Evolutionary conservation across 1,284 basidiomycete species (phyloP), one percentile per base, ranked within the genome.

Genomic region (Marasmius tenuissimus): DNA sequence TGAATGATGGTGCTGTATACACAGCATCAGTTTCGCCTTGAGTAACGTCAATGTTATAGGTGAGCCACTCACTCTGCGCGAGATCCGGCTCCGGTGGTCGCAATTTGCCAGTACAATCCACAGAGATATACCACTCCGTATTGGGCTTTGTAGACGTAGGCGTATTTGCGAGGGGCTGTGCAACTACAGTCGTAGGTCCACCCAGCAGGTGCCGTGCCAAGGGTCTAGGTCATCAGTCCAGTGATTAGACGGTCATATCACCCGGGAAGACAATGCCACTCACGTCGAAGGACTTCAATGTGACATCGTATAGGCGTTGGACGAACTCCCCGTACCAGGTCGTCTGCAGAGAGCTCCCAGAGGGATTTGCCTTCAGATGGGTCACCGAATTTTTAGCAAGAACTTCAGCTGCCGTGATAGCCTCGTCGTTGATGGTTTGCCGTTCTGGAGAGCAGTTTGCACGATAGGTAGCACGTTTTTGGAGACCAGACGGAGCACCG

Each of bases 301-400:
- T 54, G 20, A 34, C 11, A 4, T 9, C 35, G 38, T 61, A 52
- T 20, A 42, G 27, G 10, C 40, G n/a, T 10, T n/a, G 35, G 4
- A 59, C 22, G 47, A 63, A 63, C 10, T 53, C 52, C 16, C 62
- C 62, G 48, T 56, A 63, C 62, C 62, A 63, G 7, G 52, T 61
- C 6, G 59, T 63, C 40, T 63, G 62, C 35, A 61, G 59, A 6
- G 60, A 37, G 22, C 51, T 57, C 5, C 62, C 62, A 33, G 45
- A 48, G 34, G 59, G 59, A 38, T 63, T 57, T 18, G n/a, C 22
- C 8, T 42, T 54, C 37, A 63, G 62, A 33, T 63, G 62, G 33
- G 9, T 40, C 6, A 58, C n/a, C 16, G 58, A 42, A 4, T 8
- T 34, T 2, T 3, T 55, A 11, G 62, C 62, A 38, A 56, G 49